Evolutionary conservation across 1,139 yeast species (phyloP), one percentile per base, ranked within the genome.

Genomic region (Taphrina sp.): DNA sequence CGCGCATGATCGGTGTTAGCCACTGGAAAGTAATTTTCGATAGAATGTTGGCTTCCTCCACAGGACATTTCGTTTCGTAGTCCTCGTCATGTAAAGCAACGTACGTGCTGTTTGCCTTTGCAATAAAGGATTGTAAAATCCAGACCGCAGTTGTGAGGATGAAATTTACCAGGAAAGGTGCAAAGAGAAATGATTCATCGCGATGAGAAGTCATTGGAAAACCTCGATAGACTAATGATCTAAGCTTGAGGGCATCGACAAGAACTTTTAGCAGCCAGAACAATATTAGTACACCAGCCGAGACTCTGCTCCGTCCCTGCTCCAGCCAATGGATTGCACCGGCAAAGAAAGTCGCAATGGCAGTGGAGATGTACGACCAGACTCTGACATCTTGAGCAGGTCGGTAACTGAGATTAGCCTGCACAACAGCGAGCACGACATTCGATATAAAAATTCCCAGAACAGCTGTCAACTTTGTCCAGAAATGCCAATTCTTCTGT

Each of bases 1-100:
- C 79, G 65, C 76, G 82, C 96, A 92, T 92, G 65, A 92, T 74
- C 3, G 83, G 85, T 1, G 90, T 80, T 92, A 92, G 85, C 97
- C 98, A 92, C 41, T 82, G 74, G 69, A 92, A 92, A 0, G 95
- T 82, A 58, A 92, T 72, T 60, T 79, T 76, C n/a, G 95, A 81
- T 64, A 90, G 89, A 17, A 90, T 73, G 66, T 90, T 85, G 8
- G 99, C 95, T 33, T 72, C 72, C 65, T 90, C 97, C 61, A 79
- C 82, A 2, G 96, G 95, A 61, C 96, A 61, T 78, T 76, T 80
- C 52, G 69, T 61, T 38, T 68, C 67, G 7, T 70, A 60, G 33
- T 70, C 72, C 54, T 74, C 76, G 31, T 70, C 67, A 20, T 37
- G 36, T 7, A 52, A 5, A n/a, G 37, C 20, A 34, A 31, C 33